Evolutionary conservation across 495 filamentous ascomycete species (phyloP).

Genomic region (Thozetella sp.): DNA sequence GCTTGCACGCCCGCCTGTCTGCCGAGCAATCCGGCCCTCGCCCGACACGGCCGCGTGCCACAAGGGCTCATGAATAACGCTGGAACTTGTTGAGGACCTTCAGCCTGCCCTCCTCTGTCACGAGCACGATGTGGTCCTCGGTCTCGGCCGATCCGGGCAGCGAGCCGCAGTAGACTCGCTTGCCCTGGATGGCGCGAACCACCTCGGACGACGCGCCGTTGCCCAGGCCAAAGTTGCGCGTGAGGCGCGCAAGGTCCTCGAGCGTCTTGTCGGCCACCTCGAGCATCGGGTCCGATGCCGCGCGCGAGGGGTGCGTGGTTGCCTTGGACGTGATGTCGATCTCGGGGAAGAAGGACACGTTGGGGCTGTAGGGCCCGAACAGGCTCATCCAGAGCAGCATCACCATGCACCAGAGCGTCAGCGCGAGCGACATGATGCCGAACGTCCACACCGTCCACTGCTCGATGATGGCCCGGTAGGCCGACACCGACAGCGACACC

Average conservation of each 20-base stretch:
- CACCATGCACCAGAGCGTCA: constrained; percentile 2
- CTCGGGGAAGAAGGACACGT: constrained; percentile 10
- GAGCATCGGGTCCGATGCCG: constrained; percentile 4
- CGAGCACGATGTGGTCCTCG: constrained; percentile 7
- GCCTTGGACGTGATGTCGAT: constrained; percentile 13
- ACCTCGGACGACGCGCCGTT: not conserved
- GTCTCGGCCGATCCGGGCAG: not conserved
- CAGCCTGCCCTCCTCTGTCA: constrained; percentile 9
- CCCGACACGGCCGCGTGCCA: no score
- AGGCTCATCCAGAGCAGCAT: constrained; percentile 10
- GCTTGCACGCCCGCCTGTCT: not conserved
- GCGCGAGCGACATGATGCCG: constrained; percentile 1
- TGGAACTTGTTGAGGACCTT: constrained; percentile 5
- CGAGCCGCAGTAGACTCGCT: constrained; percentile 10
- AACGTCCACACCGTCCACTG: constrained; percentile 9
- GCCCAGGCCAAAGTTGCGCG: constrained; percentile 7
- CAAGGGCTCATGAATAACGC: not conserved
- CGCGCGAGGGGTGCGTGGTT: not conserved
- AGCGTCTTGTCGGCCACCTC: constrained; percentile 10
- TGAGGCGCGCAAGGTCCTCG: constrained; percentile 8
- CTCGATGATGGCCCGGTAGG: constrained; percentile 9
- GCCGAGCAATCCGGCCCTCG: no score
- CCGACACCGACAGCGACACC: constrained; percentile 6
- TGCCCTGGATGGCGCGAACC: constrained; percentile 3
- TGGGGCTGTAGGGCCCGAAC: constrained; percentile 8